Conservation (phyloP, 2,329 filamentous ascomycete genomes). For the Pseudogymnoascus sp. region DNA sequence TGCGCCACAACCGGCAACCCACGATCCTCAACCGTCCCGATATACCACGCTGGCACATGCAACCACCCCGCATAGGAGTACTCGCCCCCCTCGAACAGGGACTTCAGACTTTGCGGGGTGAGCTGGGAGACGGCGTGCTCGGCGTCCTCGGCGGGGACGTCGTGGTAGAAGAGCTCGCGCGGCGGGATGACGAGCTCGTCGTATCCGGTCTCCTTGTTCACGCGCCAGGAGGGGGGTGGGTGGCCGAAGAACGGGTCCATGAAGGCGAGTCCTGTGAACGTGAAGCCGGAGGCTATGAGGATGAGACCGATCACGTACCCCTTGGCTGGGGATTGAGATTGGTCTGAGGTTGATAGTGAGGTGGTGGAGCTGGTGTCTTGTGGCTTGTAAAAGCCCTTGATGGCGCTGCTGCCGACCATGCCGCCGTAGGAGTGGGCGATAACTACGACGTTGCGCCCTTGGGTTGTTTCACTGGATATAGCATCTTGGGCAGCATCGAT, state of each 20-base stretch:
- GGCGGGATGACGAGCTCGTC: slow-evolving; percentile 30
- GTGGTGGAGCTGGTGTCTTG: slow-evolving; percentile 16
- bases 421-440: slow-evolving; percentile 41
- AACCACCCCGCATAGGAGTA: slow-evolving; percentile 25
- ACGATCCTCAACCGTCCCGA: slow-evolving; percentile 34
- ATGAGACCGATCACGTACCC: slow-evolving; percentile 34
- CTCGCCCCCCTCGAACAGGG: slow-evolving; percentile 35
- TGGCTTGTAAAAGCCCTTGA: slow-evolving; percentile 32
- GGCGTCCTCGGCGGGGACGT: slow-evolving; percentile 34
- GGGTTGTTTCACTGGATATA: slow-evolving; percentile 28
- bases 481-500: slow-evolving; percentile 30
- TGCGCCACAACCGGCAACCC: slow-evolving; percentile 33
- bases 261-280: slow-evolving; percentile 30
- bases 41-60: slow-evolving; percentile 30
- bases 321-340: slow-evolving; percentile 5
- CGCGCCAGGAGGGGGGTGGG: slow-evolving; percentile 29
- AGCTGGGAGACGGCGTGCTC: slow-evolving; percentile 36
- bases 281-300: slow-evolving; percentile 35
- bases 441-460: slow-evolving; percentile 36
- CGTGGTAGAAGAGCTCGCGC: slow-evolving; percentile 38
- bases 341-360: not conserved
- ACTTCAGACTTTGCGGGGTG: slow-evolving; percentile 33
- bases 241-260: slow-evolving; percentile 32
- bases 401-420: slow-evolving; percentile 31
- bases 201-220: slow-evolving; percentile 32